phyloP scores from a whole-genome alignment of 2,329 filamentous ascomycete genomes.

The Paecilomyces variotii region DNA sequence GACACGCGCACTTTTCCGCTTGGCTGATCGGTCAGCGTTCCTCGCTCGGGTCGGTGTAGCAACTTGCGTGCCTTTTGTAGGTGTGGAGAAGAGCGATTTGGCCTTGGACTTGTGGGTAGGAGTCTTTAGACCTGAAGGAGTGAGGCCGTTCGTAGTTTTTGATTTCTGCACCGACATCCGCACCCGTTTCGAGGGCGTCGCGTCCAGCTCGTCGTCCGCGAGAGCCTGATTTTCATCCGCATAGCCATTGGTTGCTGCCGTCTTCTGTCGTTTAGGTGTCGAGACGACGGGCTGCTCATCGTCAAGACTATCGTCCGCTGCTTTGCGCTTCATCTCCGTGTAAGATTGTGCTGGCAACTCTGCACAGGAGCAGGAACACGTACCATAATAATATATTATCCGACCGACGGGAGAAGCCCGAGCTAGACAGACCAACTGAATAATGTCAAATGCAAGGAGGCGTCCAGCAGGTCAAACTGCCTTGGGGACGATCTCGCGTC shows the following conservation, averaged over 20 bases:
- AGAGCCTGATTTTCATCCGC: constrained; percentile 15
- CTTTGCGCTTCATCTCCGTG: constrained; percentile 36
- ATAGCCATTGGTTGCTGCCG: constrained; percentile 16
- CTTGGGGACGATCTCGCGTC: not conserved
- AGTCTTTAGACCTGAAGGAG: constrained; percentile 28
- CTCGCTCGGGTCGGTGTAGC: constrained; percentile 56
- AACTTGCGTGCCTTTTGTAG: constrained; percentile 22
- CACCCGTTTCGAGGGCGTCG: constrained; percentile 16
- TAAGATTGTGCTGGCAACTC: constrained; percentile 10
- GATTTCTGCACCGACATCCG: constrained; percentile 27
- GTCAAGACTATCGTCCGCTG: constrained; percentile 26
- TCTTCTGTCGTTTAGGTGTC: constrained; percentile 33
- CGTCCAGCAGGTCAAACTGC: not conserved
- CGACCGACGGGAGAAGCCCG: not conserved
- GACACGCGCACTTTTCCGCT: constrained; percentile 71
- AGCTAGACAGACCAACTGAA: not conserved
- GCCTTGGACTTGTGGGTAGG: constrained; percentile 29
- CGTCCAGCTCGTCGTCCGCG: constrained; percentile 8
- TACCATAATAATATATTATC: not conserved
- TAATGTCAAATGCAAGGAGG: not conserved
- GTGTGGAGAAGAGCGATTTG: constrained; percentile 33
- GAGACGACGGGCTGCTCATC: constrained; percentile 25
- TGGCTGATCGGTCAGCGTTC: constrained; percentile 76
- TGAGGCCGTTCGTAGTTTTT: constrained; percentile 13
- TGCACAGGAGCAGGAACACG: constrained; percentile 6